Evolutionary conservation across 176 grass and related monocot species (phyloP), one percentile per base, ranked within the genome.

Genomic region (Canna indica): DNA sequence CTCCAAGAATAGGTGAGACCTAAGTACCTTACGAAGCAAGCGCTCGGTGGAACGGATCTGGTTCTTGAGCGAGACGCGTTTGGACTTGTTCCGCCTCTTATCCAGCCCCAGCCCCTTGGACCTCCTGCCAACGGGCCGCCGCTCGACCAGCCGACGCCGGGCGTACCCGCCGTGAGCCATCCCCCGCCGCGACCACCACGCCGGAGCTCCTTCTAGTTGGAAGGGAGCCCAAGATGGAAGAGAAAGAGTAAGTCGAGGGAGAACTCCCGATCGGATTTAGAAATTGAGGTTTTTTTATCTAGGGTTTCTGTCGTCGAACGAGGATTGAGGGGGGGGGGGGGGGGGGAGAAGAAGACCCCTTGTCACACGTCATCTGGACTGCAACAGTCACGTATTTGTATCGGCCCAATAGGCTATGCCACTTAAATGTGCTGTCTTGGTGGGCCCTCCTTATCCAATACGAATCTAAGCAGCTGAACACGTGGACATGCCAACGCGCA

Each of bases 41-140:
- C 95, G 85, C 90, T 88, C 95, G 17, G 80, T 79, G 68, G 95
- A 94, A 61, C 90, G 90, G 73, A 99, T 99, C 80, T 90, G 90
- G 56, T 86, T 99, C 86, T 92, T 97, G 65, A 99, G 81, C 73
- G 84, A 81, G 58, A 78, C 77, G 47, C 84, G 68, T 62, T 77
- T 85, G 3, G 46, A 57, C 59, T 81, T 85, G 73, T 68, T 80
- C 7, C 77, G 56, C 59, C 52, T 80, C 77, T 88, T 99, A 75
- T 34, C 76, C 39, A 67, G 58, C n/a, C 73, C 83, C 15, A 76
- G 34, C 13, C 80, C 82, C 74, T 94, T 94, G 58, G 80, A 70
- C 80, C 87, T 84, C 36, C 82, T 73, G 36, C 84, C 83, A 0
- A 61, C 50, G 24, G 44, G 62, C 38, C 74, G 57, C 46, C 81